Evolutionary conservation across 2,329 filamentous ascomycete genomes (phyloP), one percentile per base, ranked within the genome.

Genomic region (Colletotrichum liaoningense): DNA sequence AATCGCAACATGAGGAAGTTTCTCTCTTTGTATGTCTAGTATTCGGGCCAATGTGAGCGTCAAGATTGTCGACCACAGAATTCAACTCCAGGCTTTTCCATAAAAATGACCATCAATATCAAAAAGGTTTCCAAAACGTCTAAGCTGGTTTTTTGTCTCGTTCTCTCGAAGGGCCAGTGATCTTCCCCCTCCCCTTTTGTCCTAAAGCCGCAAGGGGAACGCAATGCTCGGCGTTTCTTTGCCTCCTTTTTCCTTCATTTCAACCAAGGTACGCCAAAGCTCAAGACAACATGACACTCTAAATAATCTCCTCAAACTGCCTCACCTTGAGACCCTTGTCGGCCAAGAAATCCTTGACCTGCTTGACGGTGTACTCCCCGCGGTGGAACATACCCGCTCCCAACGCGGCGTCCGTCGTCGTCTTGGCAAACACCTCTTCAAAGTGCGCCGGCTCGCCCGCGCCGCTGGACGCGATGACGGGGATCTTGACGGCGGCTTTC

Each of bases 331-430:
- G 86, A 0, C 94, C 94, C 79, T 92, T 90, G 46, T 88, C 86
- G 28, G 87, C 87, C 72, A 99, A 83, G 79, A 94, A 90, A 72
- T 97, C 93, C 84, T 99, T 99, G 60, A 99, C 97, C 79, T 98
- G 92, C 82, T 92, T 92, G 19, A 99, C 96, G 0, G 95, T 98
- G 83, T 96, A 99, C 85, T 99, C 96, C 49, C 93, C 94, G 62
- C 97, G 88, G 85, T 99, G 97, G 84, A 99, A 99, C 93, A 99
- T 99, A 66, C 97, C 97, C 9, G 97, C 97, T 3, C 97, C 97
- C 73, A 99, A 85, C 33, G 97, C 97, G 63, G 97, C 97, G 86
- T 99, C 97, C 3, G 96, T 96, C 19, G 88, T 87, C 9, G 97
- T 98, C 84, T 93, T 87, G 69, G 90, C 86, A 83, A 99, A 99